Base-by-base conservation (phyloP, 371 early-diverging fungal genomes). In the Mucor lusitanicus region DNA sequence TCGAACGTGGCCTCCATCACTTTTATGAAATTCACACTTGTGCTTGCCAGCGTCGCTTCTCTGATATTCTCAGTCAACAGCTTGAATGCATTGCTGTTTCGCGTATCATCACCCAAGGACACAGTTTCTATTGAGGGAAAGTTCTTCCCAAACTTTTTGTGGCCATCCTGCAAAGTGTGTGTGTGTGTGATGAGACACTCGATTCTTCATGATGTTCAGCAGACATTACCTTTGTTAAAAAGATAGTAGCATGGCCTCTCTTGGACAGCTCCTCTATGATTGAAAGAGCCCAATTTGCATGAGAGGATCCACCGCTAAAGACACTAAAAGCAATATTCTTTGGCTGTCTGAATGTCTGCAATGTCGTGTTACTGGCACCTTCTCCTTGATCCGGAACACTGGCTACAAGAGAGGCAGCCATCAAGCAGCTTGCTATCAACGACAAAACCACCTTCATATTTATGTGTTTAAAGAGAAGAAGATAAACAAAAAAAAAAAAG, bases 211-310 rank as follows among this genome's bases (percentile, higher is more conserved):
- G n/a, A n/a, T n/a, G n/a, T n/a, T n/a, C 2, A 30, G 30, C 30
- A 30, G 30, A 30, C 30, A 6, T 30, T 71, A 60, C 71, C 28
- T 44, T 63, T 23, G 67, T 63, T 3, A 67, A 25, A 55, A 50
- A 67, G 4, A 32, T 40, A n/a, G 50, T 28, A 40, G 21, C 42
- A 25, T 59, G 59, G 4, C 62, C 62, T 35, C 62, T 48, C n/a
- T 9, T 9, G 33, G 33, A 48, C 2, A 61, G 23, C 19, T 61
- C 39, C 32, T 63, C 64, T 1, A 37, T 13, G 6, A 63, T 40
- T 6, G 39, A 37, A 21, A 63, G 46, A 17, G 56, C 64, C 64
- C 64, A 63, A n/a, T 39, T 54, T 21, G 39, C 25, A 33, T 63
- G 64, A 21, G 64, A 63, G 17, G 64, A 54, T 8, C 64, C 64